Conservation (phyloP, 2,329 filamentous ascomycete species). For the Lasiodiplodia hormozganensis region DNA sequence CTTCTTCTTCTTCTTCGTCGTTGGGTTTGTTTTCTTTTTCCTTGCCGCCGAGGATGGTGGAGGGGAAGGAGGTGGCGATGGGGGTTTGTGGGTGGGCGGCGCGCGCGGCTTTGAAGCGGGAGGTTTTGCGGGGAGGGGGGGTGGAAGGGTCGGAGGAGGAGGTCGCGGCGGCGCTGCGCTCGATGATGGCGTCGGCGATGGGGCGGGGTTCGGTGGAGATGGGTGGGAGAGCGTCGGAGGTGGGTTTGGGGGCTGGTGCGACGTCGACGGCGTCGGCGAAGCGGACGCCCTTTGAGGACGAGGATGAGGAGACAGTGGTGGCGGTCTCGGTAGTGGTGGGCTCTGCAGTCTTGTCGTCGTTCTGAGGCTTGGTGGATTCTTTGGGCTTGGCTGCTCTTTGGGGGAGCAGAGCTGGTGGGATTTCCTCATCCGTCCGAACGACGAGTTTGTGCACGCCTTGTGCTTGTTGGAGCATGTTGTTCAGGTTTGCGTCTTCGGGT, state of each 20-base stretch:
- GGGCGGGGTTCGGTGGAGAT: conserved; percentile 32
- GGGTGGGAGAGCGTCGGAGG: background rate
- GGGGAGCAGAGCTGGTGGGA: conserved; percentile 23
- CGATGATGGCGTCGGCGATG: conserved; percentile 45
- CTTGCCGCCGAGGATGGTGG: background rate
- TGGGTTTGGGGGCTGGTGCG: conserved; percentile 53
- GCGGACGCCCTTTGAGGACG: conserved; percentile 71
- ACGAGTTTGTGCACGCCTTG: conserved; percentile 25
- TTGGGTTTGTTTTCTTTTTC: too few species aligned
- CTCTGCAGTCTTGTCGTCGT: conserved; percentile 31
- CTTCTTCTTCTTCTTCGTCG: background rate
- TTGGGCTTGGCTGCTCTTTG: conserved; percentile 1
- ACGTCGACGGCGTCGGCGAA: conserved; percentile 80
- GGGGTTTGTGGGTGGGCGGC: conserved; percentile 28
- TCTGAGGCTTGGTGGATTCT: conserved; percentile 25
- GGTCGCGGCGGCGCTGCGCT: conserved; percentile 35
- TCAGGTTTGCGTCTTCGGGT: conserved; percentile 46
- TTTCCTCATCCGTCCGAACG: conserved; percentile 20
- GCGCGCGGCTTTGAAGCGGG: conserved; percentile 50
- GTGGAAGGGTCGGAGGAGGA: conserved; percentile 26
- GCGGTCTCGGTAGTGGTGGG: conserved; percentile 46
- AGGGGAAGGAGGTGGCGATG: background rate
- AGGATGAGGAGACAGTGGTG: conserved; percentile 28
- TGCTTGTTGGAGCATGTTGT: conserved; percentile 33
- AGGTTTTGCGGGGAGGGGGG: conserved; percentile 38